Base-by-base conservation (phyloP, 148 eudicot species). In the Chenopodium album region DNA sequence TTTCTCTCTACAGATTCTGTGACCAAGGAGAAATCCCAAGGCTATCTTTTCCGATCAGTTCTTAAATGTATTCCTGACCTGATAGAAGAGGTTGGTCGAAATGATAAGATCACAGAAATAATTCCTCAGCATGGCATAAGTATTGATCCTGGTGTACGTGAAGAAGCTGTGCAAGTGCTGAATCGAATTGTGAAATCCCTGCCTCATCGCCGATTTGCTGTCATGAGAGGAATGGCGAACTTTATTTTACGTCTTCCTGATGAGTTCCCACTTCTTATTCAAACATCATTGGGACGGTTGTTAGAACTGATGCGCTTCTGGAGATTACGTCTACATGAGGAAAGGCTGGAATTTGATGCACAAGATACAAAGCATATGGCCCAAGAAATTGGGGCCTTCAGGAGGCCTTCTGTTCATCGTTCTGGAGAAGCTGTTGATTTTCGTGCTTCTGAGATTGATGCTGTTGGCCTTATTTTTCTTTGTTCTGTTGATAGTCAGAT, bases 121-220 rank as follows among this genome's bases (percentile, higher is more conserved):
- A 96, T 96, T 64, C 99, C 99, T 62, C 99, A 96, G 75, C 99
- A 96, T 85, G 99, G 99, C 79, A 96, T 96, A 83, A 92, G 99
- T 84, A 92, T 96, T 80, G 99, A 96, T 86, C 98, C 99, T 79
- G 99, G 99, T 80, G 99, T 96, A 64, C 97, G 99, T 73, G 98
- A 96, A 86, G 99, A 96, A 89, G 99, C 98, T 31, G 98, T 96
- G 71, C 99, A 90, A 86, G 99, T 96, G 79, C 91, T 96, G 56
- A 96, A 96, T 82, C 92, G 99, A 76, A 96, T 96, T 28, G 98
- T 96, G 31, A 88, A 94, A 82, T 92, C 91, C 78, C 93, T 94
- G 78, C 99, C 99, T 41, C 98, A 96, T 79, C 99, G 98, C 67
- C 97, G 99, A 78, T 94, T 96, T 94, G 95, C 99, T 31, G 99